Percentiles rank a stretch among this genome's conserved stretches.
Evolutionary conservation across 352 stramenopile genomes (phyloP).

Genomic region (Globisporangium carolinianum): DNA sequence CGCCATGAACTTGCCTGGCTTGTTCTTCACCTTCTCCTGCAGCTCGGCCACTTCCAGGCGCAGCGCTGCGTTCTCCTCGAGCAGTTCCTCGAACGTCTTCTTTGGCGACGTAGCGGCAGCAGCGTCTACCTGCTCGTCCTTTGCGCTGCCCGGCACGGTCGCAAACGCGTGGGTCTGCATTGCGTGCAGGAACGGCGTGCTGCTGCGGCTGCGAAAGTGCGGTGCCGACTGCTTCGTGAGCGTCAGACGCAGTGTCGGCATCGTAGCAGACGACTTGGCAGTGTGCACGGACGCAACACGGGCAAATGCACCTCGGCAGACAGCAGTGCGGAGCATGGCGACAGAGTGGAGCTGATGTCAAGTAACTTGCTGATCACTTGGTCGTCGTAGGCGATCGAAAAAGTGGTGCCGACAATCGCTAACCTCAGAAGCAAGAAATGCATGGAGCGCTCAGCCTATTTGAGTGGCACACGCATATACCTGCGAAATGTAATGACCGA

Average conservation of each 20-base stretch:
- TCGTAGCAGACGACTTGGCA: neutral
- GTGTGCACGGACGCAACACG: slow-evolving; percentile 2
- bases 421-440: too few relatives aligned
- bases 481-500: too few relatives aligned
- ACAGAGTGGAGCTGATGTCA: neutral
- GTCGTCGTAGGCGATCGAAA: too few relatives aligned
- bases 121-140: slow-evolving; percentile 20
- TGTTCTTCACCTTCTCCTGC: slow-evolving; percentile 51
- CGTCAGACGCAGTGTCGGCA: slow-evolving; percentile 14
- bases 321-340: slow-evolving; percentile 11
- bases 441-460: too few relatives aligned
- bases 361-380: too few relatives aligned
- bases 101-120: slow-evolving; percentile 4
- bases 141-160: slow-evolving; percentile 21
- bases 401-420: too few relatives aligned
- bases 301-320: slow-evolving; percentile 9
- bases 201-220: neutral
- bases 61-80: slow-evolving; percentile 66
- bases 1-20: slow-evolving; percentile 66
- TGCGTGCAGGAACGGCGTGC: slow-evolving; percentile 15
- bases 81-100: slow-evolving; percentile 67
- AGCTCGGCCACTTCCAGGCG: slow-evolving; percentile 65
- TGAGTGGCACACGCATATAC: too few relatives aligned
- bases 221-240: neutral
- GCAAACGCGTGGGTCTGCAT: slow-evolving; percentile 49